These are phyloP conservation scores for Limnanthes douglasii DNA, from an alignment of 345 rosid species.

Conservation along the genomic window DNA sequence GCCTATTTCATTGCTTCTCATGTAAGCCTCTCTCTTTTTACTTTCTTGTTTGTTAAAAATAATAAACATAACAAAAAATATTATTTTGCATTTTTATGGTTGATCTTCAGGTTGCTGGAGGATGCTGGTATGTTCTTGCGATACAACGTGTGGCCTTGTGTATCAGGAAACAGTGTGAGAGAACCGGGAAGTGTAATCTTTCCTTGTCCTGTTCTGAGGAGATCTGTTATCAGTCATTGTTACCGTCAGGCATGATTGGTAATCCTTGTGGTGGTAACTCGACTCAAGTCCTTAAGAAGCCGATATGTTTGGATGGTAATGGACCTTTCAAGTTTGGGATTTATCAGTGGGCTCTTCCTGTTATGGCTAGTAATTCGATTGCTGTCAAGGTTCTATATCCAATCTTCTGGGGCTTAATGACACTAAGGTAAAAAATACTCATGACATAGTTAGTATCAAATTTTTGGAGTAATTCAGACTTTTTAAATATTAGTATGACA, in stretches of 20 bases:
- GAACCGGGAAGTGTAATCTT: conserved; percentile 25
- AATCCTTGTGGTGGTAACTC: conserved; percentile 41
- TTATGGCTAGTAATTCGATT: conserved; percentile 68
- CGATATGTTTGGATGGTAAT: conserved; percentile 47
- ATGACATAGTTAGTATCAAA: not conserved
- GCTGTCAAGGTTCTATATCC: conserved; percentile 78
- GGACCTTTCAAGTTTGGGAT: conserved; percentile 68
- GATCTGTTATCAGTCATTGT: conserved; percentile 34
- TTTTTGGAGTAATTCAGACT: not conserved
- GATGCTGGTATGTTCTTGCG: conserved; percentile 89
- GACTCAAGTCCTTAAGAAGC: conserved; percentile 17
- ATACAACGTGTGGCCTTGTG: conserved; percentile 71
- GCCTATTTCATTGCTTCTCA: conserved; percentile 93
- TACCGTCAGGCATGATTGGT: conserved; percentile 15
- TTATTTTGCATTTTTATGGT: not conserved
- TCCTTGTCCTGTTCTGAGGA: conserved; percentile 54
- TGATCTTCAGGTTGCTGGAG: conserved; percentile 58
- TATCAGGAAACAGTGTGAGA: conserved; percentile 48
- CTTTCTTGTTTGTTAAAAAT: no score
- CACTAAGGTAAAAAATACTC: conserved; percentile 94
- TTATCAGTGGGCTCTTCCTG: conserved; percentile 66
- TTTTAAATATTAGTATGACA: not conserved
- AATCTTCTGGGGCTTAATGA: conserved; percentile 86
- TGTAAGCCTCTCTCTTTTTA: conserved; percentile 40
- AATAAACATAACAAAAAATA: no score